Evolutionary conservation across 805 yeast species (phyloP).

Genomic region (Wilhelminamyces savonicus): DNA sequence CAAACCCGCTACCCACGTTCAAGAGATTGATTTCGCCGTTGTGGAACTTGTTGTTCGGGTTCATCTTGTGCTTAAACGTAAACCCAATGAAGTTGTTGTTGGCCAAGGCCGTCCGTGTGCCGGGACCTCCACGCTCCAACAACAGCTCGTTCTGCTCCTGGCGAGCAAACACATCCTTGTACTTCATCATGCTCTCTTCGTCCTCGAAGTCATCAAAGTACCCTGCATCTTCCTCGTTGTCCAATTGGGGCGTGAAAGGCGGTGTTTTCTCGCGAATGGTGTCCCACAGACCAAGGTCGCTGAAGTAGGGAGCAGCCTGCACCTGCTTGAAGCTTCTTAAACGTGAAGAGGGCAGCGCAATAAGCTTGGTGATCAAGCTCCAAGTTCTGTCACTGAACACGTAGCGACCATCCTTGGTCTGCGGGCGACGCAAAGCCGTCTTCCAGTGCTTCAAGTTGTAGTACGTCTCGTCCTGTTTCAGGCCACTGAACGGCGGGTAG

Average conservation of each 20-base stretch:
- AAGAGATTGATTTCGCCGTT: constrained; percentile 32
- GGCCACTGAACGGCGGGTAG: constrained; percentile 95
- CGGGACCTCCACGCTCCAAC: constrained; percentile 49
- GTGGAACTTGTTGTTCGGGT: constrained; percentile 45
- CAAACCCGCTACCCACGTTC: constrained; percentile 14
- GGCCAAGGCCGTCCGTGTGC: constrained; percentile 42
- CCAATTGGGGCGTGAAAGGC: constrained; percentile 95
- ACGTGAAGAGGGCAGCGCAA: constrained; percentile 74
- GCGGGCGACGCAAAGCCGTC: constrained; percentile 81
- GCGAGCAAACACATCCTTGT: constrained; percentile 93
- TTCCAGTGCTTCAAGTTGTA: constrained; percentile 91
- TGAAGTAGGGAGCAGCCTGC: constrained; percentile 71
- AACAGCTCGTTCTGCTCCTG: constrained; percentile 77
- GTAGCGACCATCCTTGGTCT: constrained; percentile 81
- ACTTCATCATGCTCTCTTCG: constrained; percentile 95
- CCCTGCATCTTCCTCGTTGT: constrained; percentile 97
- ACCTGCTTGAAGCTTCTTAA: constrained; percentile 77
- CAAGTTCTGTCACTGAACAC: constrained; percentile 96
- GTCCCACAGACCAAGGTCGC: constrained; percentile 71
- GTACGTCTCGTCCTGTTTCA: constrained; percentile 90
- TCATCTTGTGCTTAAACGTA: constrained; percentile 81
- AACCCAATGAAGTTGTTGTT: constrained; percentile 77
- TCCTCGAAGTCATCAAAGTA: constrained; percentile 96
- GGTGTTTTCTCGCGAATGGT: constrained; percentile 66
- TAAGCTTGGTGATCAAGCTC: constrained; percentile 74